Evolutionary conservation across 148 eudicot genomes (phyloP).

Genomic region (Amaranthus cruentus): DNA sequence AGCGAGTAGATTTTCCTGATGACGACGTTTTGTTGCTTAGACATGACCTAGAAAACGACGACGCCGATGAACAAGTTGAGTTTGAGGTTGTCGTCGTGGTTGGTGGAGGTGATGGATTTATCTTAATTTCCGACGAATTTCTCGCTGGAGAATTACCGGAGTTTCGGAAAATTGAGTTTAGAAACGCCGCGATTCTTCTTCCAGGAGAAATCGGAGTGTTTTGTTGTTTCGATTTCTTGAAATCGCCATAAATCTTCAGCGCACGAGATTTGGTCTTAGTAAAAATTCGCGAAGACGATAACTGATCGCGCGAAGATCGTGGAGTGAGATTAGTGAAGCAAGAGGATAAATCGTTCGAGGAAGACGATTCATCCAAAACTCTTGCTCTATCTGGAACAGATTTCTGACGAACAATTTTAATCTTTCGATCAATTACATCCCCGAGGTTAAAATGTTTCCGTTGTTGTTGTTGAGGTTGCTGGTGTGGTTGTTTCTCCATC

Average conservation of each 20-base stretch:
- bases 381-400: slow-evolving; percentile 11
- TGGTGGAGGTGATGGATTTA: background rate
- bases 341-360: background rate
- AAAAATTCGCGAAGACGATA: slow-evolving; percentile 34
- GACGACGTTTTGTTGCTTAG: slow-evolving; percentile 37
- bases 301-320: slow-evolving; percentile 27
- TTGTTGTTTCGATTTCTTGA: slow-evolving; percentile 37
- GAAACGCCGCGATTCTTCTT: slow-evolving; percentile 56
- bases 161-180: slow-evolving; percentile 62
- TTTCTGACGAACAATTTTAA: slow-evolving; percentile 26
- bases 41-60: slow-evolving; percentile 52
- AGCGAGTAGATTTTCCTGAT: slow-evolving; percentile 21
- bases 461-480: background rate
- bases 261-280: slow-evolving; percentile 60
- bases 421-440: slow-evolving; percentile 1
- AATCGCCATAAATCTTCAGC: slow-evolving; percentile 65
- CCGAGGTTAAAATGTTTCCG: background rate
- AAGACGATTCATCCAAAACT: background rate
- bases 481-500: slow-evolving; percentile 38
- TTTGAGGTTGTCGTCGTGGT: slow-evolving; percentile 6
- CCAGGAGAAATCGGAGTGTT: slow-evolving; percentile 76
- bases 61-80: slow-evolving; percentile 33
- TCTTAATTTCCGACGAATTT: background rate
- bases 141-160: slow-evolving; percentile 27
- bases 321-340: slow-evolving; percentile 12